phyloP scores from a whole-genome alignment of 768 basidiomycete species.

The Pulveroboletus ravenelii region DNA sequence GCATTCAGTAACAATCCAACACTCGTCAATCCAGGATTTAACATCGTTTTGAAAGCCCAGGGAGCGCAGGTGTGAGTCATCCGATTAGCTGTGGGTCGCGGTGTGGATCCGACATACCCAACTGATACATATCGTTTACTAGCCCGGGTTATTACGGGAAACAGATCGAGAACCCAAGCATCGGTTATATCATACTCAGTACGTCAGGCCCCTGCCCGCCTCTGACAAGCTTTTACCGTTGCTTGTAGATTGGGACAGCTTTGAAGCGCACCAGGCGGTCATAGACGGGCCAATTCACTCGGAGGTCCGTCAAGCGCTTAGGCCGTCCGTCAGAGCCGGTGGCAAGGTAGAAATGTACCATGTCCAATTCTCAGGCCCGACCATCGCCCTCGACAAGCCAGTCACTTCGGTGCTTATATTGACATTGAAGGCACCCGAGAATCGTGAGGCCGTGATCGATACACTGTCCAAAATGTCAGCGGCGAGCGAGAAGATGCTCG shows the following conservation, averaged over 20 bases:
- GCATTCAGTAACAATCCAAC: conserved; percentile 1
- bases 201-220: not conserved
- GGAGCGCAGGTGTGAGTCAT: conserved; percentile 15
- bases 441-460: conserved; percentile 14
- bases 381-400: conserved; percentile 18
- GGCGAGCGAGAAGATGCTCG: conserved; percentile 1
- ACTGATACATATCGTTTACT: not conserved
- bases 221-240: not conserved
- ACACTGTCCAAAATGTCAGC: conserved; percentile 12
- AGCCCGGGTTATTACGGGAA: conserved; percentile 20
- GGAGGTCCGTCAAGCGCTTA: not conserved
- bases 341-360: conserved; percentile 17
- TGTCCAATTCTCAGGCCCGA: conserved; percentile 16
- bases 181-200: conserved; percentile 17
- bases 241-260: conserved; percentile 25
- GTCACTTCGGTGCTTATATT: conserved; percentile 20
- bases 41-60: conserved; percentile 4
- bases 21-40: conserved; percentile 1
- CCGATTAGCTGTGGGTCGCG: too few species aligned
- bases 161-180: conserved; percentile 17
- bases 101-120: not conserved
- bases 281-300: conserved; percentile 4
- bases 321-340: not conserved
- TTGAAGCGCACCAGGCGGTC: conserved; percentile 15
- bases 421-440: conserved; percentile 20